phyloP scores from a whole-genome alignment of 495 filamentous ascomycete genomes.

The Aspergillus sclerotioniger region DNA sequence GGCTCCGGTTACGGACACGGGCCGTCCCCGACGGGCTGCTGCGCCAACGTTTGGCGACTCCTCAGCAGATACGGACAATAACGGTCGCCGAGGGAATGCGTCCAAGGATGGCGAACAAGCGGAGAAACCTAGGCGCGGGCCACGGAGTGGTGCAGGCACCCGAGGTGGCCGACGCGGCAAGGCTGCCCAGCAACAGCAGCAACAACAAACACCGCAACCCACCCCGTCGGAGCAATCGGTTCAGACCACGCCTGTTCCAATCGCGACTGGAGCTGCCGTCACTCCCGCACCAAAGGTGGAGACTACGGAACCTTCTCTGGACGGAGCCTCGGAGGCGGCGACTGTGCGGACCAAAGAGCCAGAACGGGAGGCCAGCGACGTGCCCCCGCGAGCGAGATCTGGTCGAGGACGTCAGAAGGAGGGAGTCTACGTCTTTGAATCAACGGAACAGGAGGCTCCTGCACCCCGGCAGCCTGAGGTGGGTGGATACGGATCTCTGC shows the following conservation, averaged over 20 bases:
- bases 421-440: conserved; percentile 41
- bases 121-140: conserved; percentile 56
- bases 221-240: conserved; percentile 13
- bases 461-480: conserved; percentile 26
- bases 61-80: conserved; percentile 50
- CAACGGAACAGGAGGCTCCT: conserved; percentile 37
- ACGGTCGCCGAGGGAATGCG: conserved; percentile 47
- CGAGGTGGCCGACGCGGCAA: conserved; percentile 40
- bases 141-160: conserved; percentile 37
- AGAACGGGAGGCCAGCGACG: conserved; percentile 27
- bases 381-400: conserved; percentile 28
- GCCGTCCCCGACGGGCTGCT: conserved; percentile 66
- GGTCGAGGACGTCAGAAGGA: conserved; percentile 40
- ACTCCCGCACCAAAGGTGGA: conserved; percentile 35
- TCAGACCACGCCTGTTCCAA: conserved; percentile 10
- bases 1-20: conserved; percentile 61
- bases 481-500: conserved; percentile 47
- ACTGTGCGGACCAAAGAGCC: conserved; percentile 22
- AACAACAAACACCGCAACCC: conserved; percentile 16
- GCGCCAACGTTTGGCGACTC: conserved; percentile 69
- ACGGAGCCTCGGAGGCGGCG: conserved; percentile 25
- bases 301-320: conserved; percentile 24
- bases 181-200: conserved; percentile 32
- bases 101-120: conserved; percentile 50
- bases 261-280: conserved; percentile 25